A percentile compares a stretch with the other conserved stretches of the same genome.
Evolutionary conservation across 2,329 filamentous ascomycete genomes (phyloP).

Genomic region (Xylariaceae sp.): DNA sequence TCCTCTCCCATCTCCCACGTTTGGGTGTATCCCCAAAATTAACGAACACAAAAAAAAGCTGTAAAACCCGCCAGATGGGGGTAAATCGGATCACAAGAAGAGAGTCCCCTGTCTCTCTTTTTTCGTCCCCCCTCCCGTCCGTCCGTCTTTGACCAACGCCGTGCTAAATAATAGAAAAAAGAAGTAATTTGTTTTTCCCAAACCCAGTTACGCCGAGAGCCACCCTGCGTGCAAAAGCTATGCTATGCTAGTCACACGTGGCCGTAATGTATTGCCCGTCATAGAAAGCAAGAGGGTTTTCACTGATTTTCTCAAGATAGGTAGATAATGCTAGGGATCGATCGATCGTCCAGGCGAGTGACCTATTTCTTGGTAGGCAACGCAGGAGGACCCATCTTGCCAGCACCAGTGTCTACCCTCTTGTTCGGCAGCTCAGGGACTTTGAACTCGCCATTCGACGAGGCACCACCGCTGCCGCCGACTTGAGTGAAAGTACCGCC

Average conservation of each 20-base stretch:
- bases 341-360: background rate
- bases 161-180: conserved; percentile 3
- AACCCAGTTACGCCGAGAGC: background rate
- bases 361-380: conserved; percentile 27
- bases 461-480: conserved; percentile 34
- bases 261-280: background rate
- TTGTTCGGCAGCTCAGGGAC: conserved; percentile 62
- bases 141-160: conserved; percentile 8
- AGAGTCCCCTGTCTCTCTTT: no score
- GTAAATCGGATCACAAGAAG: no score
- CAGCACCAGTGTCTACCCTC: conserved; percentile 60
- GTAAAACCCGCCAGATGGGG: no score
- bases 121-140: background rate
- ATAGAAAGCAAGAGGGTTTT: background rate
- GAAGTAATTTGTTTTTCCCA: conserved; percentile 2
- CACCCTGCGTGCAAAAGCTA: background rate
- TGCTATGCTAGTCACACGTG: background rate
- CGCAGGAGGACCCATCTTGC: conserved; percentile 42
- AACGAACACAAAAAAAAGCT: no score
- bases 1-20: no score
- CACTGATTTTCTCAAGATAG: background rate
- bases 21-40: no score
- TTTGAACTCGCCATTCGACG: conserved; percentile 64
- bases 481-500: conserved; percentile 95
- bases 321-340: background rate